phyloP scores from a whole-genome alignment of 305 asterid species.

The Fraxinus xanthoxyloides region DNA sequence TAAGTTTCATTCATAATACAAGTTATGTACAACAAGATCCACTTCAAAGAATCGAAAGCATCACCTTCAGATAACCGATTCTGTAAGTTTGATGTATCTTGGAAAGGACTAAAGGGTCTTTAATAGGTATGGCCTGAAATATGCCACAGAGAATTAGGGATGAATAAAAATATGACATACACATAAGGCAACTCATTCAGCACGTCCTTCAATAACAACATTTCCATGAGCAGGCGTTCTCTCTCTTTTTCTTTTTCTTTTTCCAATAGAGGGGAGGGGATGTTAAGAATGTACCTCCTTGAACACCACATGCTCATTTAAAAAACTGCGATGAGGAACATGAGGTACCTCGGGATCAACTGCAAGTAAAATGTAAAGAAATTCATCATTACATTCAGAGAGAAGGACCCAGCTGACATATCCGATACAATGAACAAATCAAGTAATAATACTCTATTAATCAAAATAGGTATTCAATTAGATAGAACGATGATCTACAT shows the following conservation, averaged over 20 bases:
- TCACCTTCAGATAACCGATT: conserved; percentile 88
- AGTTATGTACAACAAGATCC: conserved; percentile 9
- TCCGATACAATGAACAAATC: background rate
- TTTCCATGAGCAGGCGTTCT: background rate
- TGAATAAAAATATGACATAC: conserved; percentile 4
- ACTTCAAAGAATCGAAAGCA: conserved; percentile 11
- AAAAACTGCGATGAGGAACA: conserved; percentile 76
- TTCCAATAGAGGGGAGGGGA: background rate
- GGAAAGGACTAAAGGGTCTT: conserved; percentile 71
- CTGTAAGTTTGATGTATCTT: conserved; percentile 97
- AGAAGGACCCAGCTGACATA: conserved; percentile 8
- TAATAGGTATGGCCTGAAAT: conserved; percentile 82
- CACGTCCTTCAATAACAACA: conserved; percentile 4
- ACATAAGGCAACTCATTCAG: conserved; percentile 7
- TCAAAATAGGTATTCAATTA: background rate
- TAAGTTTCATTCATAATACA: conserved; percentile 20
- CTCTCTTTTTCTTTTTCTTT: background rate
- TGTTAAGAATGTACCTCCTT: conserved; percentile 64
- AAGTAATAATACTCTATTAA: conserved; percentile 1
- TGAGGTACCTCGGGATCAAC: conserved; percentile 87
- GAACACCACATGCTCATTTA: conserved; percentile 82
- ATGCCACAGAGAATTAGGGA: conserved; percentile 23
- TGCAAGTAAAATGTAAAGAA: conserved; percentile 35
- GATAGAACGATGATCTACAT: conserved; percentile 10
- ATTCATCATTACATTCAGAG: conserved; percentile 24